These are phyloP conservation scores for Citrus mangshanensis DNA, from an alignment of 345 rosid genomes.

Conservation along the genomic window DNA sequence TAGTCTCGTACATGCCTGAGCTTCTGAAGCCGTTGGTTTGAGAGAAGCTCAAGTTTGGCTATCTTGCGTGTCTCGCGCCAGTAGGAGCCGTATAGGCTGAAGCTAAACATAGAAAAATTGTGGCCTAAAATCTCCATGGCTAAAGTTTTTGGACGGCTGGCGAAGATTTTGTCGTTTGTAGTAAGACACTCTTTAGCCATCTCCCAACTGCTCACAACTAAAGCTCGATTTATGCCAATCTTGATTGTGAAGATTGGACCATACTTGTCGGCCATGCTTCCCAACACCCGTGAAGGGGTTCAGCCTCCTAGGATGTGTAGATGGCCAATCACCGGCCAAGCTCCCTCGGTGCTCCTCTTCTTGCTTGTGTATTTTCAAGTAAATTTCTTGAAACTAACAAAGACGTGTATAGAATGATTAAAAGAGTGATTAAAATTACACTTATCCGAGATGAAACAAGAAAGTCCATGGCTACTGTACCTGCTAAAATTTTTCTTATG, in stretches of 20 bases:
- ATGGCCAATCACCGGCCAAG: conserved; percentile 40
- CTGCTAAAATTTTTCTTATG: no score
- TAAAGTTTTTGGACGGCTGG: conserved; percentile 19
- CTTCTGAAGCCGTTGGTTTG: background rate
- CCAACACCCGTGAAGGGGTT: conserved; percentile 26
- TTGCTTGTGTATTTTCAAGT: no score
- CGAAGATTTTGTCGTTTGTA: conserved; percentile 25
- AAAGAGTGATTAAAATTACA: background rate
- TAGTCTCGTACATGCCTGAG: background rate
- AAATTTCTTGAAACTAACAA: background rate
- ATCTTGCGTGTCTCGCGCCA: conserved; percentile 24
- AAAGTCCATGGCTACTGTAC: background rate
- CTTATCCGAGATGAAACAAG: background rate
- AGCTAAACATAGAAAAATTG: conserved; percentile 15
- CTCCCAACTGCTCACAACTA: conserved; percentile 32
- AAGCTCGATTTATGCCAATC: conserved; percentile 20
- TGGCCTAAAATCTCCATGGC: conserved; percentile 17
- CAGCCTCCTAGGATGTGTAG: conserved; percentile 30
- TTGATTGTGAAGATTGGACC: conserved; percentile 36
- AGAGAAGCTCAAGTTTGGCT: background rate
- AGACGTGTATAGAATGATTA: background rate
- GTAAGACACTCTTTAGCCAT: conserved; percentile 30
- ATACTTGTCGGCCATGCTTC: conserved; percentile 28
- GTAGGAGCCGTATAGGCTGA: conserved; percentile 25
- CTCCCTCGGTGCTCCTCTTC: no score